Evolutionary conservation across 805 yeast genomes (phyloP), one percentile per base, ranked within the genome.

Genomic region (Yarrowia keelungensis): DNA sequence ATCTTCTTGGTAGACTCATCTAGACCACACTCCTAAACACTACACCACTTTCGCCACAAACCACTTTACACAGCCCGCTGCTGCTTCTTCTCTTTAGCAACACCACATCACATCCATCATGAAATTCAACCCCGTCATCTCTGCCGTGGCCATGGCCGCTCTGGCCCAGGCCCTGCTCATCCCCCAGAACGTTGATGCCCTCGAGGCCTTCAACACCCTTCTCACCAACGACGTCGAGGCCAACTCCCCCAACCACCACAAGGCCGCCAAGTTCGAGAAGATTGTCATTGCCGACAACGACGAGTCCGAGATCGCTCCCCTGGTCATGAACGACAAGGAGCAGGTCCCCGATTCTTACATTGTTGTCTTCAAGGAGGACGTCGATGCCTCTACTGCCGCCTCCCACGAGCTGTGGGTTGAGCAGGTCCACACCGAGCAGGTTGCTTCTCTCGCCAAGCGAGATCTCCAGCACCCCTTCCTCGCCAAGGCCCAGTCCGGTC

Each of bases 321-420:
- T 89, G 47, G 74, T 86, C 70, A 76, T 83, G 46, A 77, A 84
- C 61, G 80, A 79, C 58, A 71, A 43, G 54, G 71, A 75, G 66
- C 69, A 74, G 61, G 74, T 78, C 69, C 75, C 73, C 32, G 77
- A 78, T 71, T 70, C 75, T 58, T 95, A 92, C 82, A 93, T 95
- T 72, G 81, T 95, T 73, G 92, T 93, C 64, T 87, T 94, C 81
- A 92, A 92, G 82, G 85, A 86, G 68, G 85, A 81, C 67, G 82
- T 87, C 42, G 75, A 84, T 26, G 78, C 83, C 35, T 85, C 85
- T 45, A 85, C 85, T 70, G 81, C 85, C 41, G 80, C 81, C 49
- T 84, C 86, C 82, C 97, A 93, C 81, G 83, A 84, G 75, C 84
- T 85, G 75, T 84, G 89, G 87, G 85, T 91, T 71, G 79, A 83